Evolutionary conservation across 2,329 filamentous ascomycete species (phyloP), one percentile per base, ranked within the genome.

Genomic region (Fonsecaea multimorphosa): DNA sequence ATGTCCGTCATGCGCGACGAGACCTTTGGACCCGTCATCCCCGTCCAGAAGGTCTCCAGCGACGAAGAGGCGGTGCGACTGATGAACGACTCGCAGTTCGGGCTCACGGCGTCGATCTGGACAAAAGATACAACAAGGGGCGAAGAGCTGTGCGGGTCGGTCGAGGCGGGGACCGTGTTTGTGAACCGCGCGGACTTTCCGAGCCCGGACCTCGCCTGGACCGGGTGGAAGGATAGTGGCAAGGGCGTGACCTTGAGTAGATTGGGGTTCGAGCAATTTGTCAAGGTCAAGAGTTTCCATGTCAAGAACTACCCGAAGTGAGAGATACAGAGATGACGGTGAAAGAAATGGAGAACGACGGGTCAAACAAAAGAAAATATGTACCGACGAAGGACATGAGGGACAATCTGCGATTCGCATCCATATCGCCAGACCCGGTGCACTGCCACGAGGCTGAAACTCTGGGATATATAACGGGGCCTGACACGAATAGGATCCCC

Each of bases 21-120:
- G 83, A 97, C 93, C 0, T 98, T 98, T 75, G 94, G 94, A 0
- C 94, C 94, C 1, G 87, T 97, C 19, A 94, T 98, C 72, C 90
- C 93, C 0, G 87, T 97, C 19, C 92, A 94, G 88, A 91, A 91
- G 77, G 93, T 97, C 68, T 87, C 87, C 74, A 83, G 83, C 71
- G 94, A 97, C 74, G 86, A 86, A 19, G 92, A 97, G 78, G 94
- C 94, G 1, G 81, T 97, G 68, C 81, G 83, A 71, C 80, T 94
- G 58, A 97, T 98, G 93, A 97, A 97, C 74, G 93, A 97, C 76
- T 95, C 91, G 79, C 89, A 96, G 70, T 96, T 96, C 76, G 94
- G 94, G 4, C 84, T 98, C 68, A 97, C 94, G 2, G 94, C 93
- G n/a, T 96, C 92, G 74, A 93, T 98, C 73, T 98, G 94, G 94